These are phyloP conservation scores for Xylaria bambusicola DNA, from an alignment of 495 filamentous ascomycete genomes.

Conservation along the genomic window DNA sequence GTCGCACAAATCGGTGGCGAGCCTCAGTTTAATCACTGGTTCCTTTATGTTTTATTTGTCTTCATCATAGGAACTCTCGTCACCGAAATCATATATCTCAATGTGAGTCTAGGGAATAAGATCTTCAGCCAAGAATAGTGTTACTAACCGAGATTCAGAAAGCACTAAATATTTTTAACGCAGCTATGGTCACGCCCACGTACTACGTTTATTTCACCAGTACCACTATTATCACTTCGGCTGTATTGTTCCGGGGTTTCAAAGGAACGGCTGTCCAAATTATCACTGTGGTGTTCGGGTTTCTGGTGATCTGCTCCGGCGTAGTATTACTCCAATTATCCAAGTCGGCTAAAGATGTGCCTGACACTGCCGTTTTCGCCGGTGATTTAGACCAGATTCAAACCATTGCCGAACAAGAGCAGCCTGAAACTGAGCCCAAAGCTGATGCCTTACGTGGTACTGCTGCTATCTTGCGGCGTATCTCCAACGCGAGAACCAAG, in stretches of 20 bases:
- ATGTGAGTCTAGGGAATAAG: conserved; percentile 61
- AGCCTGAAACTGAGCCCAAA: conserved; percentile 92
- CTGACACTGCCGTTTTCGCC: conserved; percentile 87
- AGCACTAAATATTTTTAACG: conserved; percentile 97
- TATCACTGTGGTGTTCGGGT: conserved; percentile 87
- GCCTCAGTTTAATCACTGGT: conserved; percentile 96
- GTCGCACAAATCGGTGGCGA: conserved; percentile 77
- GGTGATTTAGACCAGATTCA: conserved; percentile 94
- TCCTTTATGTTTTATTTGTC: conserved; percentile 85
- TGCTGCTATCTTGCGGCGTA: conserved; percentile 82
- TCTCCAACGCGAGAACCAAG: conserved; percentile 74
- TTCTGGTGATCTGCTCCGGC: conserved; percentile 90
- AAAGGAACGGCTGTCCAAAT: conserved; percentile 81
- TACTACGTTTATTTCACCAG: conserved; percentile 99
- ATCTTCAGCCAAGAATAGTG: background rate
- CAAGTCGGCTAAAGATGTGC: conserved; percentile 96
- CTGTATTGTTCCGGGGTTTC: conserved; percentile 92
- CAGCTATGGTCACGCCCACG: conserved; percentile 93
- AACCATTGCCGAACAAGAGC: conserved; percentile 90
- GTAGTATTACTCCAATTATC: conserved; percentile 98
- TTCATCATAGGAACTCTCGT: conserved; percentile 87
- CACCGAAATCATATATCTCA: conserved; percentile 93
- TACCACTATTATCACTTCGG: conserved; percentile 89
- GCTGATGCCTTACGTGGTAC: conserved; percentile 94
- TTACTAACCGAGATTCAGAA: conserved; percentile 60